Evolutionary conservation across 768 basidiomycete species (phyloP).

Genomic region (Panaeolus cyanescens): DNA sequence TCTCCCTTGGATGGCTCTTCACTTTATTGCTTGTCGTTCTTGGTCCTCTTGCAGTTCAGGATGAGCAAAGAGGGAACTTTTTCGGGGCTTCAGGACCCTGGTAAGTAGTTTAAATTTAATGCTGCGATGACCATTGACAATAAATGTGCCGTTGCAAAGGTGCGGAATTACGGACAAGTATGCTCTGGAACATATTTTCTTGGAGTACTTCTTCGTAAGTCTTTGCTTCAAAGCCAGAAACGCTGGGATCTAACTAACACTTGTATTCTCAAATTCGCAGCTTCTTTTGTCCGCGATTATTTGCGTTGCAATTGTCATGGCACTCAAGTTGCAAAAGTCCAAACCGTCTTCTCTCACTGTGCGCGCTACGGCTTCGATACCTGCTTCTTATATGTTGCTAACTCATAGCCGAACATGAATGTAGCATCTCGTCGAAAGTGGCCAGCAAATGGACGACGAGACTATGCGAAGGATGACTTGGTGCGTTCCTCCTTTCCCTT

Average conservation of each 20-base stretch:
- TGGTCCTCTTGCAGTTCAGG: slow-evolving; percentile 39
- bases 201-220: slow-evolving; percentile 49
- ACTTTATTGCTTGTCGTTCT: slow-evolving; percentile 33
- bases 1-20: slow-evolving; percentile 36
- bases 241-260: not conserved
- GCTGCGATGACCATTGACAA: not conserved
- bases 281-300: not conserved
- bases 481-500: not conserved
- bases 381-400: not conserved
- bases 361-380: not conserved
- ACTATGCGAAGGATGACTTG: slow-evolving; percentile 2
- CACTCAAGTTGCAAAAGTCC: not conserved
- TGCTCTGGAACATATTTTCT: slow-evolving; percentile 33
- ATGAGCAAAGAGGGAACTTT: slow-evolving; percentile 35
- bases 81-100: slow-evolving; percentile 47
- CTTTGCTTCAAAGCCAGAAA: not conserved
- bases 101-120: slow-evolving; percentile 21
- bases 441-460: not conserved
- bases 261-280: not conserved
- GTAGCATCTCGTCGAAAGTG: not conserved
- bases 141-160: slow-evolving; percentile 11
- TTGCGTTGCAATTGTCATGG: not conserved
- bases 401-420: not conserved
- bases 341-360: not conserved
- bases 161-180: slow-evolving; percentile 48